A percentile compares a stretch with the other conserved stretches of the same genome.
phyloP scores from a whole-genome alignment of 192 early-diverging fungal genomes.

The Backusella luteola region DNA sequence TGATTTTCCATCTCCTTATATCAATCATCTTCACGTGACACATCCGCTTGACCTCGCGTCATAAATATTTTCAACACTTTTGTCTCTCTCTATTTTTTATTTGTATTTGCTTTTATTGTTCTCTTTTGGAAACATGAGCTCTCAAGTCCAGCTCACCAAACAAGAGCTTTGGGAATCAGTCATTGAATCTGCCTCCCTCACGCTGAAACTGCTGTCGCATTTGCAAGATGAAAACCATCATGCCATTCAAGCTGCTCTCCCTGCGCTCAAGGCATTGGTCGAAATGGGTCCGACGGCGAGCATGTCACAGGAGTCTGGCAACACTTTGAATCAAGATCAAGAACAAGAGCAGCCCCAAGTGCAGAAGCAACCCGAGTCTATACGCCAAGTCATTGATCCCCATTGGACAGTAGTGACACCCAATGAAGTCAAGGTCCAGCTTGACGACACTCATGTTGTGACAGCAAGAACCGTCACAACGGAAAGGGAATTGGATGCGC shows the following conservation, averaged over 20 bases:
- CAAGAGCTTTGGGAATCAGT: neutral
- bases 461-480: slow-evolving; percentile 17
- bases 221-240: neutral
- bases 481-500: slow-evolving; percentile 7
- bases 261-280: neutral
- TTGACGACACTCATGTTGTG: neutral
- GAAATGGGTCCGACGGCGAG: neutral
- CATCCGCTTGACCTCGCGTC: neutral
- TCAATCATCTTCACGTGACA: neutral
- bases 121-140: neutral
- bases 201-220: neutral
- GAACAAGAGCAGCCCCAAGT: neutral
- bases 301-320: neutral
- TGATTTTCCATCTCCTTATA: neutral
- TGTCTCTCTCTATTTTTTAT: neutral
- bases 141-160: neutral
- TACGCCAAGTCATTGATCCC: neutral
- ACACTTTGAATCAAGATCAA: neutral
- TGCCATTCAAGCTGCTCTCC: neutral
- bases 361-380: neutral
- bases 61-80: neutral
- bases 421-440: neutral
- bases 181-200: neutral
- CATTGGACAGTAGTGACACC: neutral
- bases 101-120: neutral